These are phyloP conservation scores for Incumbomyces delicatus DNA, from an alignment of 2,329 filamentous ascomycete species.

Conservation along the genomic window DNA sequence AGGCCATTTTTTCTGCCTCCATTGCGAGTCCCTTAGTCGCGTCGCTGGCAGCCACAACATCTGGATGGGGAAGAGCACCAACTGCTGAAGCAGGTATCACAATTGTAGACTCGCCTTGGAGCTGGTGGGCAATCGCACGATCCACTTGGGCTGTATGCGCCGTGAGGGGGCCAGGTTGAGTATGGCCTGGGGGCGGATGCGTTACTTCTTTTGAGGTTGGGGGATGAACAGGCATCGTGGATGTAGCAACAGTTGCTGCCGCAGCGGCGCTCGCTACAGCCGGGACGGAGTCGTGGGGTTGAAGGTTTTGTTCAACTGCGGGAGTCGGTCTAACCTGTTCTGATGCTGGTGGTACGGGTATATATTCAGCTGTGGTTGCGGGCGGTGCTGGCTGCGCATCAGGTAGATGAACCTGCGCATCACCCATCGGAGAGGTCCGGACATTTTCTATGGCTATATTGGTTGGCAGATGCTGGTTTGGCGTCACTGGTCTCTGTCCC, in stretches of 20 bases:
- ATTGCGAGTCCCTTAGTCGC: constrained; percentile 15
- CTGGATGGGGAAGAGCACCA: constrained; percentile 13
- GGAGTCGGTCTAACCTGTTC: constrained; percentile 3
- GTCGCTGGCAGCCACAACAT: constrained; percentile 15
- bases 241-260: neutral
- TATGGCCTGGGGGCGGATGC: constrained; percentile 10
- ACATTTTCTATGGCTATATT: constrained; percentile 1
- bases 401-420: constrained; percentile 6
- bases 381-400: constrained; percentile 6
- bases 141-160: constrained; percentile 12
- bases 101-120: constrained; percentile 14
- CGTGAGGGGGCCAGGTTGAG: constrained; percentile 15
- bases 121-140: constrained; percentile 10
- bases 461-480: neutral
- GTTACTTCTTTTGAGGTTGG: constrained; percentile 1
- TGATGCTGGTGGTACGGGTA: neutral
- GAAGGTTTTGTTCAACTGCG: neutral
- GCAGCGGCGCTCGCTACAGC: neutral
- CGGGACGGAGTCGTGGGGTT: neutral
- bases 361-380: constrained; percentile 9
- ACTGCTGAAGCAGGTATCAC: constrained; percentile 12
- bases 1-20: constrained; percentile 15
- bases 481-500: neutral
- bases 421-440: neutral
- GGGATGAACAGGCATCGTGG: neutral